Conservation (phyloP, 305 asterid genomes). For the Coffea humblotiana region DNA sequence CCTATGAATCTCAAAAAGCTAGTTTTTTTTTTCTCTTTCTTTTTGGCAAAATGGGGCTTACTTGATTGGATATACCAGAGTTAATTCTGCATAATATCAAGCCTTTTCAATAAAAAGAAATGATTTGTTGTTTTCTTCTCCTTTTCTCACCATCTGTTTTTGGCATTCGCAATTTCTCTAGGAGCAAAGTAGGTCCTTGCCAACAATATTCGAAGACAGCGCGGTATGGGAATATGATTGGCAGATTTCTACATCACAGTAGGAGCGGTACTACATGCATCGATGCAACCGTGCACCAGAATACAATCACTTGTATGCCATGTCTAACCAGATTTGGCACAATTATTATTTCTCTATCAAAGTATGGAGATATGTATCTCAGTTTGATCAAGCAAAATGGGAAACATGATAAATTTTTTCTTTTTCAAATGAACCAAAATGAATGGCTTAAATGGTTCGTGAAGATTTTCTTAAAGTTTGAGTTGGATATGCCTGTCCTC, state of each 20-base stretch:
- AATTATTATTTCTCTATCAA: not conserved
- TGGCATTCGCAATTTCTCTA: not conserved
- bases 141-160: not conserved
- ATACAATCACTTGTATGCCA: not conserved
- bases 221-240: not conserved
- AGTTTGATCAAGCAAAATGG: not conserved
- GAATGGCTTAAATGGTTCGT: not conserved
- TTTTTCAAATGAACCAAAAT: not conserved
- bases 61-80: not conserved
- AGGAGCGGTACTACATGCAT: not conserved
- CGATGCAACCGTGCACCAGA: conserved; percentile 3
- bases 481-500: not conserved
- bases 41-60: no score
- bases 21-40: no score
- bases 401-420: not conserved
- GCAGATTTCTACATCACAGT: not conserved
- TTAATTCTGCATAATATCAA: not conserved
- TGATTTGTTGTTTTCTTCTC: not conserved
- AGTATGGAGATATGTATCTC: no score
- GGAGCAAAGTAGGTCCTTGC: not conserved
- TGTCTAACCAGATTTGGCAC: conserved; percentile 4
- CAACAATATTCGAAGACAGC: not conserved
- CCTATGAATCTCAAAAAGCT: no score
- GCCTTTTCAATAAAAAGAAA: not conserved
- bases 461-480: not conserved